phyloP scores from a whole-genome alignment of 148 eudicot species.

The Cornus controversa region DNA sequence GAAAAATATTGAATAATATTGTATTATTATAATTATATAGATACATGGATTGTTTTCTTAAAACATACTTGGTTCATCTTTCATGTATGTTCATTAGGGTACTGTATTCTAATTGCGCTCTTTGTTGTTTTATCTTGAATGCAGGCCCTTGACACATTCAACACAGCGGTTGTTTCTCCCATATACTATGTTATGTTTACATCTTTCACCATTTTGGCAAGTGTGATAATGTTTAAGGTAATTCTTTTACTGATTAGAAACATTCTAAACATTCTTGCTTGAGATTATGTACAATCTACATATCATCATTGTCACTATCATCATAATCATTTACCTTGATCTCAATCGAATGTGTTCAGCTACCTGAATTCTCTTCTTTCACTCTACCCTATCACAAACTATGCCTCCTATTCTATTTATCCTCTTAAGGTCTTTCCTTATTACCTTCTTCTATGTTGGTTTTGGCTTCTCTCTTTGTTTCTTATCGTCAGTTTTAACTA shows the following conservation, averaged over 20 bases:
- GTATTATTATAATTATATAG: too few relatives aligned
- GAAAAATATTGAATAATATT: too few relatives aligned
- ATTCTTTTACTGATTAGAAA: conserved; percentile 1
- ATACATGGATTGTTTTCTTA: too few relatives aligned
- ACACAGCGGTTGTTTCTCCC: conserved; percentile 57
- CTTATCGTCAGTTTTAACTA: too few relatives aligned
- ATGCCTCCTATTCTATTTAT: too few relatives aligned
- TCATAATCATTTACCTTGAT: neutral
- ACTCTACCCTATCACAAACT: too few relatives aligned
- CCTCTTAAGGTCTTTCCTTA: too few relatives aligned
- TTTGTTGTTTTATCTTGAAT: conserved; percentile 16
- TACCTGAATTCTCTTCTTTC: too few relatives aligned
- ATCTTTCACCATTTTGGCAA: conserved; percentile 50
- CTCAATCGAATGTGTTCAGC: too few relatives aligned
- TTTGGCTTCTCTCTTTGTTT: too few relatives aligned
- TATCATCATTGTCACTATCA: too few relatives aligned
- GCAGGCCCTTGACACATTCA: conserved; percentile 66
- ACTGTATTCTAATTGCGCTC: neutral
- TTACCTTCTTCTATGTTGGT: too few relatives aligned
- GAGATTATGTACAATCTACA: neutral
- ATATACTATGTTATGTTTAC: conserved; percentile 64
- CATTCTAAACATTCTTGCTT: neutral
- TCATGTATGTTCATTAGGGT: neutral
- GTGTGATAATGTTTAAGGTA: conserved; percentile 66
- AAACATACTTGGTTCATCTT: neutral